Conservation (phyloP, 1,284 basidiomycete species). For the Trametes polyzona region DNA sequence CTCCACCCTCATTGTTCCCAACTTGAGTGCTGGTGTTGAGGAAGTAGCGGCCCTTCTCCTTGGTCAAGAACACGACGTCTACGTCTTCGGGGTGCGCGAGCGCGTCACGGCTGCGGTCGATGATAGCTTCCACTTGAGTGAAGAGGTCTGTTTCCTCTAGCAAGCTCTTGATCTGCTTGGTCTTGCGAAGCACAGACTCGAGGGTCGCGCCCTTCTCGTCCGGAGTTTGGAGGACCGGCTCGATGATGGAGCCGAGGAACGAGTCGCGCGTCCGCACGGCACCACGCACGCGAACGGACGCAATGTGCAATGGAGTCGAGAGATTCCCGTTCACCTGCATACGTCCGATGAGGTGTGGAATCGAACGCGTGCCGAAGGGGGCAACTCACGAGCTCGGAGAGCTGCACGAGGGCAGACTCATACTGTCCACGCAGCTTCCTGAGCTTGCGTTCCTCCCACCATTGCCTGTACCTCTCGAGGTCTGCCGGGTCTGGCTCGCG, state of each 20-base stretch:
- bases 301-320: slow-evolving; percentile 62
- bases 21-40: slow-evolving; percentile 91
- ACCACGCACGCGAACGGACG: slow-evolving; percentile 82
- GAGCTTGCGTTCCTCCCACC: slow-evolving; percentile 72
- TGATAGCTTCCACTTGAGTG: slow-evolving; percentile 66
- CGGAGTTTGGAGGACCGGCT: slow-evolving; percentile 55
- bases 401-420: slow-evolving; percentile 68
- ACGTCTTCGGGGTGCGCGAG: slow-evolving; percentile 72
- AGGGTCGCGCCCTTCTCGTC: slow-evolving; percentile 48
- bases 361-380: not conserved
- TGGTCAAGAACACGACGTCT: slow-evolving; percentile 83
- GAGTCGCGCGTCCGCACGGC: slow-evolving; percentile 73
- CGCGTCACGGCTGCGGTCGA: slow-evolving; percentile 67
- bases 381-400: slow-evolving; percentile 70
- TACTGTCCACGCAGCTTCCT: slow-evolving; percentile 77
- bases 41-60: slow-evolving; percentile 80
- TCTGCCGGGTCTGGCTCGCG: slow-evolving; percentile 50
- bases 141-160: slow-evolving; percentile 80
- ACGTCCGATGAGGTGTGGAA: not conserved
- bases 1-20: slow-evolving; percentile 92
- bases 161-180: slow-evolving; percentile 66
- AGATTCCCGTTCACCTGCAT: slow-evolving; percentile 69
- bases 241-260: slow-evolving; percentile 81
- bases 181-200: slow-evolving; percentile 68
- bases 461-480: slow-evolving; percentile 60